A percentile compares a stretch with the other conserved stretches of the same genome.
Evolutionary conservation across 208 protist genomes (phyloP).

Genomic region (Leishmania martiniquensis): DNA sequence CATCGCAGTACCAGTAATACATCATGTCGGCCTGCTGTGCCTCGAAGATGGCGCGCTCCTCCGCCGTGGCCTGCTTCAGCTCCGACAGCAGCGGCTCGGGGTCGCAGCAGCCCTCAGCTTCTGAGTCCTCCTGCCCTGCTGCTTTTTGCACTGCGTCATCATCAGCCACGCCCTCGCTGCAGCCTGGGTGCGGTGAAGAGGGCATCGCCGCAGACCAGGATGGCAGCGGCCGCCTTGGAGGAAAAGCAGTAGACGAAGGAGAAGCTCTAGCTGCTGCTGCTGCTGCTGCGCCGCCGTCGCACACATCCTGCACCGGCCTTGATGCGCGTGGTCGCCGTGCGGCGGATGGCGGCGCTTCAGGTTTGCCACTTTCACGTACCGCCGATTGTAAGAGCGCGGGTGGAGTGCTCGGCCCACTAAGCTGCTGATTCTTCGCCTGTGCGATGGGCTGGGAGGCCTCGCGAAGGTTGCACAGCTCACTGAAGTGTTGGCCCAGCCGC

Average conservation of each 20-base stretch:
- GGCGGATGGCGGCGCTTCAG: not conserved
- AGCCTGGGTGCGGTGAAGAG: not conserved
- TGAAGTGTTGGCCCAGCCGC: not conserved
- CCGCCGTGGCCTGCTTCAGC: conserved; percentile 19
- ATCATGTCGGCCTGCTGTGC: conserved; percentile 26
- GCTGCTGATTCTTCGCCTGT: not conserved
- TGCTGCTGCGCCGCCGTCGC: not conserved
- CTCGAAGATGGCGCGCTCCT: conserved; percentile 22
- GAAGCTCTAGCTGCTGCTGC: not conserved
- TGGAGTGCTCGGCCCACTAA: not conserved
- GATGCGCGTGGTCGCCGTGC: not conserved
- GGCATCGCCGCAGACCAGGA: not conserved
- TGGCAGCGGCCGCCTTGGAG: not conserved
- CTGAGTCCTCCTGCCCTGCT: not conserved
- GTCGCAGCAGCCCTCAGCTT: not conserved
- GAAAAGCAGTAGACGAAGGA: not conserved
- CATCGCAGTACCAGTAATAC: conserved; percentile 56
- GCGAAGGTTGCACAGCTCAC: not conserved
- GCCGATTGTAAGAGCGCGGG: not conserved
- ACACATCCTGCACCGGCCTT: not conserved
- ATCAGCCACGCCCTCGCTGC: not conserved
- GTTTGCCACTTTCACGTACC: not conserved
- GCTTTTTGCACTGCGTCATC: not conserved
- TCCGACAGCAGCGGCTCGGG: conserved; percentile 14
- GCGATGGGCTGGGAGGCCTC: not conserved